phyloP scores from a whole-genome alignment of 139 green algal species.

The Chlamydomonas eustigma region DNA sequence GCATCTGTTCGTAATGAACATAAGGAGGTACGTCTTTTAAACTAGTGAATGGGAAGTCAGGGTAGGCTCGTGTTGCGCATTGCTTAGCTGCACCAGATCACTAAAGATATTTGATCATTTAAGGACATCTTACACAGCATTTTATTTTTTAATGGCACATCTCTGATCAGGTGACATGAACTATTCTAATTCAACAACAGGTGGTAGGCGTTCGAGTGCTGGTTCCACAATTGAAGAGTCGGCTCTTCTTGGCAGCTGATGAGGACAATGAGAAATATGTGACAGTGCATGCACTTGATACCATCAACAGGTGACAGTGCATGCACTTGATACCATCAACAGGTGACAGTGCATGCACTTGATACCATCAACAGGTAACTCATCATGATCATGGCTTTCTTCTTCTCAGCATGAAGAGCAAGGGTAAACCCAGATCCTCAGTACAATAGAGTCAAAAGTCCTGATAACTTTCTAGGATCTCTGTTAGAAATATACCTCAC shows the following conservation, averaged over 20 bases:
- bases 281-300: constrained; percentile 11
- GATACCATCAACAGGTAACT: constrained; percentile 13
- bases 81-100: not conserved
- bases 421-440: too few relatives aligned
- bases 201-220: not conserved
- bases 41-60: too few relatives aligned
- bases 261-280: constrained; percentile 21
- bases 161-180: too few relatives aligned
- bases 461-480: too few relatives aligned
- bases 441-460: too few relatives aligned
- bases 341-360: constrained; percentile 8
- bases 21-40: too few relatives aligned
- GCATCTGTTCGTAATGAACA: not conserved
- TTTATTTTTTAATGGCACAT: too few relatives aligned
- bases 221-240: not conserved
- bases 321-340: constrained; percentile 17
- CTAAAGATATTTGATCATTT: not conserved
- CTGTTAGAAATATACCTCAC: too few relatives aligned
- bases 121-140: too few relatives aligned
- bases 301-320: constrained; percentile 9
- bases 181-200: too few relatives aligned
- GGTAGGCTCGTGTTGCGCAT: too few relatives aligned
- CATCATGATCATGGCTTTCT: constrained; percentile 3
- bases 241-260: constrained; percentile 20
- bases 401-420: too few relatives aligned